A percentile compares a stretch with the other conserved stretches of the same genome.
These are phyloP conservation scores for Trichoderma endophyticum DNA, from an alignment of 2,329 filamentous ascomycete genomes.

Conservation along the genomic window DNA sequence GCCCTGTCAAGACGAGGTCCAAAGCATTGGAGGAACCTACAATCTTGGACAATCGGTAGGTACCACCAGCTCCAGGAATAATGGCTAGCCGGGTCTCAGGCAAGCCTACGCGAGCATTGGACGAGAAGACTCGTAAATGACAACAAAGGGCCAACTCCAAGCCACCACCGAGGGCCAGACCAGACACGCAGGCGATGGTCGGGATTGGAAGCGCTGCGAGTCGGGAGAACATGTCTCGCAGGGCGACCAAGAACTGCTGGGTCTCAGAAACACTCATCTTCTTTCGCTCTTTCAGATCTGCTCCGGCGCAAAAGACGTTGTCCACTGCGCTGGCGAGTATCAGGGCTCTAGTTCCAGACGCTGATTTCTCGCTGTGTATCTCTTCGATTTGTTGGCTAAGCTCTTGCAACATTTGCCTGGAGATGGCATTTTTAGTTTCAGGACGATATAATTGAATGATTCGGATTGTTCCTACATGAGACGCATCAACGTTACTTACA, in stretches of 20 bases:
- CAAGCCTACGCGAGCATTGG: neutral
- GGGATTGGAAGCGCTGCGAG: slow-evolving; percentile 78
- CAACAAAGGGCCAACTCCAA: neutral
- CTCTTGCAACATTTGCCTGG: neutral
- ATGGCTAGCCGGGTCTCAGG: neutral
- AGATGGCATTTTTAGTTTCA: neutral
- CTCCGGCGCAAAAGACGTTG: slow-evolving; percentile 85
- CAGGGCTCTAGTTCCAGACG: slow-evolving; percentile 65
- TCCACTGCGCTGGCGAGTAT: slow-evolving; percentile 82
- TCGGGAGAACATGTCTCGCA: slow-evolving; percentile 71
- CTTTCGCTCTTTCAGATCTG: slow-evolving; percentile 85
- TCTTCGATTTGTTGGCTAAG: neutral
- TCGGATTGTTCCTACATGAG: neutral
- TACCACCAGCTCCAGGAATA: neutral
- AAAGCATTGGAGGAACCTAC: neutral
- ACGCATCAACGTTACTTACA: neutral
- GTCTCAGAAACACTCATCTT: slow-evolving; percentile 70
- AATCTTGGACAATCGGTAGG: neutral
- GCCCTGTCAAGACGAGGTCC: neutral
- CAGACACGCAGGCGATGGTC: slow-evolving; percentile 83
- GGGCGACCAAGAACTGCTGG: slow-evolving; percentile 68
- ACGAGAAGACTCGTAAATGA: neutral
- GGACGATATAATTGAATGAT: neutral
- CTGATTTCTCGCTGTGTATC: neutral
- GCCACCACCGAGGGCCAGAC: slow-evolving; percentile 80